phyloP scores from a whole-genome alignment of 352 stramenopile genomes.

The Phytophthora macrochlamydospora region DNA sequence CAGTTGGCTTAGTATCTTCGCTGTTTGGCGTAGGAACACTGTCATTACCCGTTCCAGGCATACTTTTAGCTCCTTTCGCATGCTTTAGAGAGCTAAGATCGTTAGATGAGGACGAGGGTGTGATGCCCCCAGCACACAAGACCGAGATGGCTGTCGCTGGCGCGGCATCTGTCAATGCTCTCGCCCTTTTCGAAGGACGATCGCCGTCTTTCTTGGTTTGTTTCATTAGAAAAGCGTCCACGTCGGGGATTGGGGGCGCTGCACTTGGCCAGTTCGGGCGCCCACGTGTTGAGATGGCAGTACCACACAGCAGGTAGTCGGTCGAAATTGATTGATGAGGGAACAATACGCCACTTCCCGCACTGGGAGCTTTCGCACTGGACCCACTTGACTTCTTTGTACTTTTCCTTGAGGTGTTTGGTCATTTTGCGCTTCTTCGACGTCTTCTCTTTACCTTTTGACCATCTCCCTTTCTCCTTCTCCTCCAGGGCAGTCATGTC shows the following conservation, averaged over 20 bases:
- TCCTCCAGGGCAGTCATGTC: conserved; percentile 30
- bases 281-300: conserved; percentile 84
- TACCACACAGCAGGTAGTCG: conserved; percentile 91
- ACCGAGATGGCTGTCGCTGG: conserved; percentile 17
- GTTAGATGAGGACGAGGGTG: conserved; percentile 20
- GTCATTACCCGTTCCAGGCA: conserved; percentile 14
- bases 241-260: conserved; percentile 73
- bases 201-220: conserved; percentile 56
- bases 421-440: conserved; percentile 80
- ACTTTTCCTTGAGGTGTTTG: conserved; percentile 84
- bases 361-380: conserved; percentile 95
- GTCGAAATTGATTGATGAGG: conserved; percentile 89
- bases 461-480: conserved; percentile 28
- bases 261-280: conserved; percentile 72
- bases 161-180: conserved; percentile 19
- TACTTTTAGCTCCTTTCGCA: conserved; percentile 26
- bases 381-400: conserved; percentile 92
- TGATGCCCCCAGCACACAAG: conserved; percentile 9
- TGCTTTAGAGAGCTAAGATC: conserved; percentile 28
- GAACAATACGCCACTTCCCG: conserved; percentile 95
- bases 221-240: conserved; percentile 73
- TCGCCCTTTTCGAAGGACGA: conserved; percentile 61
- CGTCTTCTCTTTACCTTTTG: conserved; percentile 67
- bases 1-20: too few relatives aligned
- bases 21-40: conserved; percentile 9